Evolutionary conservation across 148 eudicot species (phyloP).

Genomic region (Spergularia bocconei): DNA sequence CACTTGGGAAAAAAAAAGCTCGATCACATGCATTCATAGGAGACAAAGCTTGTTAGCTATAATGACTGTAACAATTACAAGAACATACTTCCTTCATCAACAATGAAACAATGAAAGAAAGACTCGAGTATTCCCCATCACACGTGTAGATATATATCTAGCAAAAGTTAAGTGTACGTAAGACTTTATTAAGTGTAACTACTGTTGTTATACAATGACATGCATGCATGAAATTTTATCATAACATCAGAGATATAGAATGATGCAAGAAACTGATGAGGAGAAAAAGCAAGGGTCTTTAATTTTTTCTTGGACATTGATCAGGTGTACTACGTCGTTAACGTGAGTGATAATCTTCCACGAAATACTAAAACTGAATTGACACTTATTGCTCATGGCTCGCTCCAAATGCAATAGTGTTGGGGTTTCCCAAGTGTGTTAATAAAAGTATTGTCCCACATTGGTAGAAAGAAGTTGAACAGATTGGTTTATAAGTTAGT

Average conservation of each 20-base stretch:
- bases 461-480: too few species aligned
- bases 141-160: conserved; percentile 18
- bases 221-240: conserved; percentile 16
- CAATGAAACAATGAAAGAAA: background rate
- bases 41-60: conserved; percentile 16
- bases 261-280: conserved; percentile 1
- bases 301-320: background rate
- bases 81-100: conserved; percentile 7
- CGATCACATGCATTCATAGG: background rate
- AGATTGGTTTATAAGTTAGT: too few species aligned
- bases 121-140: conserved; percentile 15
- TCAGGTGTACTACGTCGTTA: too few species aligned
- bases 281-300: background rate
- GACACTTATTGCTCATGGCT: too few species aligned
- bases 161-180: background rate
- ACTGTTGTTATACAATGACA: background rate
- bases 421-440: too few species aligned
- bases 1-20: background rate
- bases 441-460: too few species aligned
- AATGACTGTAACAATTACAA: conserved; percentile 6
- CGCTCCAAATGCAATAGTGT: too few species aligned
- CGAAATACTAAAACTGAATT: too few species aligned
- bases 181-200: background rate
- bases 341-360: too few species aligned
- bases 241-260: background rate